Base-by-base conservation (phyloP, 2,329 filamentous ascomycete genomes). In the Neopestalotiopsis sp. region DNA sequence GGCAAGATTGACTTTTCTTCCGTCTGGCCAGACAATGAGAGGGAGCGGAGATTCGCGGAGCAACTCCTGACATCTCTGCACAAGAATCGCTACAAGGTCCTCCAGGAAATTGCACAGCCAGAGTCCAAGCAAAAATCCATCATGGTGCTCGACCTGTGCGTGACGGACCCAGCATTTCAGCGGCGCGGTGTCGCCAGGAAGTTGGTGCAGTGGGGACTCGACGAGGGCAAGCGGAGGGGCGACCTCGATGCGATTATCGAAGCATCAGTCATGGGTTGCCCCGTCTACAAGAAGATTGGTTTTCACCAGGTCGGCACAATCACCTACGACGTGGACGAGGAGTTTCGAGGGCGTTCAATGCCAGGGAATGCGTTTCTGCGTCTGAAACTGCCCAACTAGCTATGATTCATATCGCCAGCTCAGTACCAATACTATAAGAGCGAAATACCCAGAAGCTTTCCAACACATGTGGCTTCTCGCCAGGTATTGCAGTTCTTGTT, bases 91-190 rank as follows among this genome's bases (percentile, higher is more conserved):
- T 75, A 81, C 10, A 80, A 83, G 65, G 78, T 82, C 2, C 79
- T 83, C 65, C 85, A 84, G 63, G 79, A 80, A 2, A 65, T 62
- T 0, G 77, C 77, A 1, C 71, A 73, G 9, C 74, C 75, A 1
- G 63, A 74, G 3, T 79, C 78, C 3, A 85, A 87, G 0, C 53
- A 67, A 20, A 67, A 67, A 56, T 82, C 87, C 0, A 78, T 85
- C 2, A 82, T 89, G 74, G 82, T 82, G 1, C 78, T 90, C 67
- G 84, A 87, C 67, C 70, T 86, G 2, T 88, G 86, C 69, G 84
- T 78, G 17, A 87, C 89, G 5, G 81, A 89, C 69, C 87, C 88
- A 0, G 78, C 74, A 0, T 88, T 84, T 67, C 88, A 90, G 73
- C 79, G 87, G 12, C 75, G 74, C n/a, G 84, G 86, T 0, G 80